Base-by-base conservation (phyloP, 2,329 filamentous ascomycete species). In the Cadophora luteo-olivacea region DNA sequence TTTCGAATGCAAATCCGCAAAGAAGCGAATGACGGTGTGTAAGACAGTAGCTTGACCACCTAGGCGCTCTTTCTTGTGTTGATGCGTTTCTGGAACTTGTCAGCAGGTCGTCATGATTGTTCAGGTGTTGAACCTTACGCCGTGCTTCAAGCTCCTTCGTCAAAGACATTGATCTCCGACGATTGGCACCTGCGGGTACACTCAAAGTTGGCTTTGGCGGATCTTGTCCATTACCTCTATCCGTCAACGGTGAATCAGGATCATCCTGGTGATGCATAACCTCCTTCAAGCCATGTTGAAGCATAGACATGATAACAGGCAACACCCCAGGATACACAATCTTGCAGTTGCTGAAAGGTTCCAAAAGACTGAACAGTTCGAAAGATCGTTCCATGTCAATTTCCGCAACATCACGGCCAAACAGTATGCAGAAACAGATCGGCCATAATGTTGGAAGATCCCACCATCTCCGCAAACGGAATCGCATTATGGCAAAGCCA, bases 391-490 rank as follows among this genome's bases (percentile, higher is more conserved):
- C 88, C 73, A 94, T 87, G 75, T 94, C 87, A 73, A 94, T 86
- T 61, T 87, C 87, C 1, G 89, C 89, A 57, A 97, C 87, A 76
- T 97, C 94, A 52, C 89, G 86, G 0, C 92, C 94, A 76, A 99
- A 97, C 2, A 99, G 80, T 25, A 98, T 91, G 64, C 92, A 90
- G 79, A 99, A 92, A 76, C 92, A 94, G 54, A 96, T 90, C 0
- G 91, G 89, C 96, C 96, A 98, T 32, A 98, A 80, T 0, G 89
- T 88, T 2, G 94, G 88, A 19, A 94, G 86, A 75, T 92, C 90
- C 95, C 96, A 99, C 89, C 94, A 97, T 75, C 90, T 85, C 76
- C 91, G 93, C 4, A 99, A 81, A 38, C 93, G 88, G 75, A 92
- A 87, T 48, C 91, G 91, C 88, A 98, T 91, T 70, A 97, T 91